Base-by-base conservation (phyloP, 2,329 filamentous ascomycete genomes). In the Colletotrichum lindemuthianum region DNA sequence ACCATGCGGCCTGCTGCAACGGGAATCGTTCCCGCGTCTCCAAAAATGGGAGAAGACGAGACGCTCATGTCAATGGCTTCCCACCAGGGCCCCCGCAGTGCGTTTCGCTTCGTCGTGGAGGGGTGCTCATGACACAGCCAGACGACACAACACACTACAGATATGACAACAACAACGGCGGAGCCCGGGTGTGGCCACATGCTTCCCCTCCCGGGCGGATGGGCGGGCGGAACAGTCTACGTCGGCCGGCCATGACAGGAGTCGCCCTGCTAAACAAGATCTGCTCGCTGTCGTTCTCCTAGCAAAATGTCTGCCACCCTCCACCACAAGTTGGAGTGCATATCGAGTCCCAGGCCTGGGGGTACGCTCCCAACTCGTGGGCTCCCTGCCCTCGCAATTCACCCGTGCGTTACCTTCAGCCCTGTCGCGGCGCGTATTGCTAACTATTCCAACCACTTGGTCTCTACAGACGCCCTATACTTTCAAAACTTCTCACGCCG, bases 71-170 rank as follows among this genome's bases (percentile, higher is more conserved):
- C 24, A 24, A 24, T 24, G 24, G 24, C 24, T 24, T 24, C 24
- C 24, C 43, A n/a, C 43, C 36, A n/a, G 55, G 48, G 43, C 39
- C 60, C 53, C 55, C 48, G 54, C 60, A 15, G 11, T n/a, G 48
- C 44, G 49, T 59, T 60, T 55, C 56, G 60, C 60, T 54, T 54
- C 56, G 24, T 54, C 15, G 50, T 32, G 11, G 49, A 60, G 49
- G 60, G 32, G 34, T 12, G 11, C 36, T 24, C 13, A 59, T 36
- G 45, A 43, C 55, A 15, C 43, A 49, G 55, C 55, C 43, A 37
- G 44, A 49, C 41, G 49, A 36, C 43, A 24, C 34, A 37, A 34
- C 32, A 32, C 36, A 54, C 60, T 54, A 56, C 32, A 45, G 24
- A 43, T 49, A 37, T 34, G 24, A 43, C 48, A 40, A 44, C 24